phyloP scores from a whole-genome alignment of 2,329 filamentous ascomycete species.

The Zalaria obscura region DNA sequence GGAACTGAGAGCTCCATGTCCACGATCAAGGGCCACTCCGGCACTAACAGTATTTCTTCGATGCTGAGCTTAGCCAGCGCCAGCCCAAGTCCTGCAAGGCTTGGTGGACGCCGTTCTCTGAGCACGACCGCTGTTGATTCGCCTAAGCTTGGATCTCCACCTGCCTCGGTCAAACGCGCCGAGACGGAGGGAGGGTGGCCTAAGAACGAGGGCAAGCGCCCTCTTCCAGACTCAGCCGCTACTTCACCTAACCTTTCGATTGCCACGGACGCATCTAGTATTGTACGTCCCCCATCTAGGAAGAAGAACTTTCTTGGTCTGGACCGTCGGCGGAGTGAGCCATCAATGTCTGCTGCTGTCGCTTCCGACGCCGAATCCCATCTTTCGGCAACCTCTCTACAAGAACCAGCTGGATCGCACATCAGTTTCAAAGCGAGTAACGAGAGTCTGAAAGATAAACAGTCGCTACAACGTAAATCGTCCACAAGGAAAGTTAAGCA shows the following conservation, averaged over 20 bases:
- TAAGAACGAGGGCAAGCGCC: conserved; percentile 11
- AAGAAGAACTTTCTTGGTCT: conserved; percentile 50
- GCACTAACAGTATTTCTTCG: conserved; percentile 69
- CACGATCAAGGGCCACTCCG: conserved; percentile 57
- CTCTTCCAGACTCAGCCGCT: conserved; percentile 9
- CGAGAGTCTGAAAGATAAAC: not conserved
- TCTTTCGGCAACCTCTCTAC: conserved; percentile 16
- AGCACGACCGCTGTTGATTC: conserved; percentile 27
- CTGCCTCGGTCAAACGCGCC: conserved; percentile 12
- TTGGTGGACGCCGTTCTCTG: conserved; percentile 19
- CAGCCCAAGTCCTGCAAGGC: conserved; percentile 29
- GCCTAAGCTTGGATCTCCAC: conserved; percentile 41
- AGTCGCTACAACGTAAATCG: conserved; percentile 8
- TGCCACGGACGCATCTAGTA: not conserved
- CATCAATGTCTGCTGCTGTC: conserved; percentile 14
- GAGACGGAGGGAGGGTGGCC: conserved; percentile 20
- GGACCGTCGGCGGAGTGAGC: conserved; percentile 34
- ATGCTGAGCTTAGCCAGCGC: conserved; percentile 47
- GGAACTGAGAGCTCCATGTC: conserved; percentile 65
- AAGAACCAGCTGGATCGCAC: conserved; percentile 11
- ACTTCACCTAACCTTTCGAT: conserved; percentile 1
- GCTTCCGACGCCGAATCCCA: conserved; percentile 9
- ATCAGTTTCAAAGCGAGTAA: not conserved
- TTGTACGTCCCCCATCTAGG: conserved; percentile 19
- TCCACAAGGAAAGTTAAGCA: conserved; percentile 54